phyloP scores from a whole-genome alignment of 2,329 filamentous ascomycete genomes.

The Phaeosphaeriaceae sp. region DNA sequence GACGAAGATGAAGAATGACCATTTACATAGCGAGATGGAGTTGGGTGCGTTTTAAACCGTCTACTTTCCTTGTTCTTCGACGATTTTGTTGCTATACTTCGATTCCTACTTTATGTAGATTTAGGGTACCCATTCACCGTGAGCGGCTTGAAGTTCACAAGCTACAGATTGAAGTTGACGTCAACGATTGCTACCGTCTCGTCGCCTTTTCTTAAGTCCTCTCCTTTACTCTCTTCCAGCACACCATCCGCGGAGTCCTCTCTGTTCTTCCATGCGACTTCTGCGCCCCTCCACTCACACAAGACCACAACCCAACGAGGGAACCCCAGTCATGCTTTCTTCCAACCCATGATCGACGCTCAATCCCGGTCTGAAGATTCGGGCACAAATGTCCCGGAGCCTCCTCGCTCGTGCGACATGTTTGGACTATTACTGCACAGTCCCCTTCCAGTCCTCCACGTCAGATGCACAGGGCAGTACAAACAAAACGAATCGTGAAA shows the following conservation, averaged over 20 bases:
- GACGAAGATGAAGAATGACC: slow-evolving; percentile 3
- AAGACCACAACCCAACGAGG: not conserved
- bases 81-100: not conserved
- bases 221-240: not conserved
- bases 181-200: not conserved
- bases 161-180: not conserved
- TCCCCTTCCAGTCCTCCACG: not conserved
- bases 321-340: not conserved
- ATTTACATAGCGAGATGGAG: slow-evolving; percentile 17
- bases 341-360: not conserved
- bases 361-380: not conserved
- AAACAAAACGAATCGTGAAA: not conserved
- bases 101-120: not conserved
- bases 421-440: not conserved
- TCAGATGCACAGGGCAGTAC: not conserved
- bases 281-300: not conserved
- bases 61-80: not conserved
- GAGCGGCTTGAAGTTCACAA: not conserved
- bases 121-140: not conserved
- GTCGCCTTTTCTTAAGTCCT: not conserved
- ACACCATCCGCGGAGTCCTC: not conserved
- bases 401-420: not conserved
- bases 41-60: slow-evolving; percentile 6
- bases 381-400: not conserved
- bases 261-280: not conserved